A percentile compares a stretch with the other conserved stretches of the same genome.
These are phyloP conservation scores for Luvunga scandens DNA, from an alignment of 345 rosid species.

Conservation along the genomic window DNA sequence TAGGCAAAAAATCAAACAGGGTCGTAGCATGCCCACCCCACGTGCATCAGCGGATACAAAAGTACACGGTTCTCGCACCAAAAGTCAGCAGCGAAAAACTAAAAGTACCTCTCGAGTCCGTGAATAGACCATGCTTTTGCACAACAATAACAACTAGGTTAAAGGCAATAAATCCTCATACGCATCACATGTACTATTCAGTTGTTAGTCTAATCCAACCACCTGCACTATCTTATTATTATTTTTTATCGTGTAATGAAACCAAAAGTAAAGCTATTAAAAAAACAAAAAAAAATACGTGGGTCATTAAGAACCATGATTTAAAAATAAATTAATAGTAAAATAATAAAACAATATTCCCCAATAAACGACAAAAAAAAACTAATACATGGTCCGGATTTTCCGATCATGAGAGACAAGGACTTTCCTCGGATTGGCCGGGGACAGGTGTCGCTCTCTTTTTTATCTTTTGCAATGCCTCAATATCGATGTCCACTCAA, in stretches of 20 bases:
- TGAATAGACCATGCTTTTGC: not conserved
- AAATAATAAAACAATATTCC: too few relatives aligned
- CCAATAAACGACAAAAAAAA: not conserved
- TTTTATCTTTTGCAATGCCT: not conserved
- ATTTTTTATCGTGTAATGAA: too few relatives aligned
- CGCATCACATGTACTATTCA: not conserved
- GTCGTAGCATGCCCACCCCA: too few relatives aligned
- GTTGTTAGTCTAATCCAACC: not conserved
- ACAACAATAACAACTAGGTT: not conserved
- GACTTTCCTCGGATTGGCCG: not conserved
- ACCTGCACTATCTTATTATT: not conserved
- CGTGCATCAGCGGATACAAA: not conserved
- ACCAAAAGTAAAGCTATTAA: not conserved
- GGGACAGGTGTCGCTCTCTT: not conserved
- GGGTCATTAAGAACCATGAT: constrained; percentile 5
- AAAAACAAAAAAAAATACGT: not conserved
- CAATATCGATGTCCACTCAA: not conserved
- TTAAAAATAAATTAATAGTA: not conserved
- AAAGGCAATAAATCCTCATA: not conserved
- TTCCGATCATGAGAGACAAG: constrained; percentile 1
- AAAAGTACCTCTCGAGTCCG: not conserved
- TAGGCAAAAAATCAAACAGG: too few relatives aligned
- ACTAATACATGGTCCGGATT: constrained; percentile 19
- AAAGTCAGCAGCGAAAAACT: not conserved
- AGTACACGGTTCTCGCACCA: too few relatives aligned